Evolutionary conservation across 805 yeast genomes (phyloP).

Genomic region (Schwanniomyces polymorphus): DNA sequence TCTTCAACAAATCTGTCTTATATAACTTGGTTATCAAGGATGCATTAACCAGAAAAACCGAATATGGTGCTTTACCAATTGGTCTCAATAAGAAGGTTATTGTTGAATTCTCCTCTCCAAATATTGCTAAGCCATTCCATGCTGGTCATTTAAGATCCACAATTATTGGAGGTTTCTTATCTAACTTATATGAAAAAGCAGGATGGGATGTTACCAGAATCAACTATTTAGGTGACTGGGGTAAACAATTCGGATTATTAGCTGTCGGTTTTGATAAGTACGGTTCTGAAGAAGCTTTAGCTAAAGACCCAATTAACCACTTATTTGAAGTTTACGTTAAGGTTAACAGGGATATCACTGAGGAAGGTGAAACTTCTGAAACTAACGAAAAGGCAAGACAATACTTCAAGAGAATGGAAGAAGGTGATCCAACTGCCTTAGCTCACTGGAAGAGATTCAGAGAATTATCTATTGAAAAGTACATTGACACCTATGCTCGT

Average conservation of each 20-base stretch:
- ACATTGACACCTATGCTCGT: conserved; percentile 85
- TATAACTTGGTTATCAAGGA: conserved; percentile 70
- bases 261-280: conserved; percentile 90
- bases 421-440: conserved; percentile 82
- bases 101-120: conserved; percentile 95
- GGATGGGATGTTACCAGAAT: conserved; percentile 93
- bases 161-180: conserved; percentile 92
- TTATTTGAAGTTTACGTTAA: conserved; percentile 91
- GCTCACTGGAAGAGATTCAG: conserved; percentile 85
- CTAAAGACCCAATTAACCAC: conserved; percentile 86
- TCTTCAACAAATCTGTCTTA: conserved; percentile 66
- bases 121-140: conserved; percentile 98
- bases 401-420: conserved; percentile 89
- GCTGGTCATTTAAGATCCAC: conserved; percentile 99
- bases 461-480: conserved; percentile 83
- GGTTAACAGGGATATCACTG: conserved; percentile 73
- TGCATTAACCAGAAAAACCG: conserved; percentile 55
- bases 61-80: conserved; percentile 73
- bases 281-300: conserved; percentile 74
- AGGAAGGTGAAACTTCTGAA: conserved; percentile 53
- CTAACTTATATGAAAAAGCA: conserved; percentile 83
- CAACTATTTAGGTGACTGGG: conserved; percentile 99
- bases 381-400: conserved; percentile 85
- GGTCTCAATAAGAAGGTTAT: conserved; percentile 71
- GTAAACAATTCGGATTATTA: conserved; percentile 94